Evolutionary conservation across 257 asterid genomes (phyloP).

Genomic region (Ballota nigra): DNA sequence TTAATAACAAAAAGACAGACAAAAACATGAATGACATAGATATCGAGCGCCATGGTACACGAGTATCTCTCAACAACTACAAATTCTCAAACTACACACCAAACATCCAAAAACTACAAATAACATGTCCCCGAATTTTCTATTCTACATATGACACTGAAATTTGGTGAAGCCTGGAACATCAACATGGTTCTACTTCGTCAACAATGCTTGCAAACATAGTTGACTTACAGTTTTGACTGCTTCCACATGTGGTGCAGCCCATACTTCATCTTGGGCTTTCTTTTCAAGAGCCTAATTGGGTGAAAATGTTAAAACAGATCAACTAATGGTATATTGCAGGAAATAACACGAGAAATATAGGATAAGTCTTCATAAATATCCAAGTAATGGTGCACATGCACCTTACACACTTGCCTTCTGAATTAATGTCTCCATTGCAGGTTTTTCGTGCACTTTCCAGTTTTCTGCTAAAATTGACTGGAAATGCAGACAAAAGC

Average conservation of each 20-base stretch:
- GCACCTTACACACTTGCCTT: slow-evolving; percentile 53
- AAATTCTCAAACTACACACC: slow-evolving; percentile 19
- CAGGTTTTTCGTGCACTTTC: slow-evolving; percentile 78
- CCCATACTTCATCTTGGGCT: slow-evolving; percentile 79
- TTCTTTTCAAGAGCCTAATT: slow-evolving; percentile 72
- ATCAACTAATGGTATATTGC: slow-evolving; percentile 2
- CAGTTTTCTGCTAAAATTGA: slow-evolving; percentile 66
- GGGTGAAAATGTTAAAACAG: slow-evolving; percentile 10
- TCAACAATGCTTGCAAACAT: slow-evolving; percentile 12
- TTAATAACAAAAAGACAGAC: not conserved
- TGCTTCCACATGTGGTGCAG: slow-evolving; percentile 81
- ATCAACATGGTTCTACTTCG: slow-evolving; percentile 22
- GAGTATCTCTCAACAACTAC: slow-evolving; percentile 17
- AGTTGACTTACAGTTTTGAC: slow-evolving; percentile 63
- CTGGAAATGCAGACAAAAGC: slow-evolving; percentile 40
- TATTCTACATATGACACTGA: slow-evolving; percentile 25
- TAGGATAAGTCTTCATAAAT: not conserved
- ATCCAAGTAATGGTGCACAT: slow-evolving; percentile 12
- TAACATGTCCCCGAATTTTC: slow-evolving; percentile 23
- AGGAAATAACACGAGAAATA: slow-evolving; percentile 8
- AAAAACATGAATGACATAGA: slow-evolving; percentile 13
- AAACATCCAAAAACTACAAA: slow-evolving; percentile 27
- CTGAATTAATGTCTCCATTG: slow-evolving; percentile 49
- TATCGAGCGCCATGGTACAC: slow-evolving; percentile 28
- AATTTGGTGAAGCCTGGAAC: slow-evolving; percentile 21